Evolutionary conservation across 2,329 filamentous ascomycete genomes (phyloP).

Genomic region (Didymella sp.): DNA sequence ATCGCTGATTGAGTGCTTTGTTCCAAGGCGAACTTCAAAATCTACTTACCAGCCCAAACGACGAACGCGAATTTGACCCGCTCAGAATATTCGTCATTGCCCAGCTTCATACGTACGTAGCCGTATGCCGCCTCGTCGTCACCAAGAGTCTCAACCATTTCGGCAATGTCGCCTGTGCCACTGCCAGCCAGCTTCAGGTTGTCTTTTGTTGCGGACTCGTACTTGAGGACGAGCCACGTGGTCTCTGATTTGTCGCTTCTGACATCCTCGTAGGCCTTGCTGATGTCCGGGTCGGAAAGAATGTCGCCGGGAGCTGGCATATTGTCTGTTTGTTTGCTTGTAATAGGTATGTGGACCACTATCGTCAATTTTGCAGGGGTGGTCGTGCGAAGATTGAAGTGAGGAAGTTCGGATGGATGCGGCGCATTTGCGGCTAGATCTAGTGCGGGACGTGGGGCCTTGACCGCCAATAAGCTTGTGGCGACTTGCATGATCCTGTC

Average conservation of each 20-base stretch:
- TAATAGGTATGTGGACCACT: neutral
- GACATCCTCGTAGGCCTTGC: constrained; percentile 70
- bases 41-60: constrained; percentile 69
- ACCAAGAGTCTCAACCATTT: constrained; percentile 65
- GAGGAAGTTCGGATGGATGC: constrained; percentile 25
- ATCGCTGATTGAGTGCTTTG: neutral
- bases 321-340: constrained; percentile 3
- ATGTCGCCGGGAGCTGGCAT: constrained; percentile 44
- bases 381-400: constrained; percentile 5
- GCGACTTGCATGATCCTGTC: neutral
- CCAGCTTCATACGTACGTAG: constrained; percentile 66
- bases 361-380: constrained; percentile 13
- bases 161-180: constrained; percentile 66
- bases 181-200: constrained; percentile 63
- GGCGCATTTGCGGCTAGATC: constrained; percentile 14
- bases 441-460: constrained; percentile 20
- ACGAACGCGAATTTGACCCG: constrained; percentile 73
- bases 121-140: constrained; percentile 69
- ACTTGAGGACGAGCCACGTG: constrained; percentile 72
- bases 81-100: constrained; percentile 73
- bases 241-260: constrained; percentile 70
- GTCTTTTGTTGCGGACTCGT: constrained; percentile 59
- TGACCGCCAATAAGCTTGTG: constrained; percentile 10
- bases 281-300: constrained; percentile 61
- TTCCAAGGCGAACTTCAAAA: neutral